Evolutionary conservation across 495 filamentous ascomycete species (phyloP), one percentile per base, ranked within the genome.

Genomic region (Penicillium chermesinum): DNA sequence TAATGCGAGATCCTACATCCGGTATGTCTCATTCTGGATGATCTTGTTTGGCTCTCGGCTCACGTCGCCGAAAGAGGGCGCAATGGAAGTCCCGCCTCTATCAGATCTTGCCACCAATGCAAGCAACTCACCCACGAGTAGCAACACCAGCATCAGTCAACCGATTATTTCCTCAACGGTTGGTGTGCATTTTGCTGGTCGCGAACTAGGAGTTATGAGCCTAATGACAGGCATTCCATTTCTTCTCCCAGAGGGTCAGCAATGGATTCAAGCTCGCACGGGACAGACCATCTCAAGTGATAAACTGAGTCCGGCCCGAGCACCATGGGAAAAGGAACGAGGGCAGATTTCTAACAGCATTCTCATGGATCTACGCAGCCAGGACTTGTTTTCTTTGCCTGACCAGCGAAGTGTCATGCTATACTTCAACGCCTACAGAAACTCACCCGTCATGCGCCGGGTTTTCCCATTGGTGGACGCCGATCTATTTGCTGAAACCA

Each of bases 161-260:
- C 48, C 53, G 1, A 46, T 54, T 13, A 46, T 58, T 9, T 55
- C 67, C 13, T 63, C 63, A 2, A 64, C 69, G 36, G 62, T 65
- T 17, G 68, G 70, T 5, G 65, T 76, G 7, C 73, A 76, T 45
- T 76, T 77, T 43, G 74, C 75, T 7, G 74, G 75, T 3, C 59
- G 65, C 35, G 65, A 75, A 49, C 44, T 78, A 5, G 72, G 75
- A 9, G 62, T 63, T 3, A 69, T 76, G 32, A 76, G 70, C 49
- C 42, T 69, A 33, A 65, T 73, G 41, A 72, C 70, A 1, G 73
- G 73, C 6, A 66, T 76, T 7, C 75, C 74, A 9, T 65, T 73
- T 21, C 57, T 78, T 25, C 62, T 74, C 0, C 61, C 63, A 1
- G 70, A 73, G 27, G 73, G 74, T 1, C 70, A 66, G 40, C 54